Evolutionary conservation across 164 flowering plant genomes (phyloP).

Genomic region (Piper longum): DNA sequence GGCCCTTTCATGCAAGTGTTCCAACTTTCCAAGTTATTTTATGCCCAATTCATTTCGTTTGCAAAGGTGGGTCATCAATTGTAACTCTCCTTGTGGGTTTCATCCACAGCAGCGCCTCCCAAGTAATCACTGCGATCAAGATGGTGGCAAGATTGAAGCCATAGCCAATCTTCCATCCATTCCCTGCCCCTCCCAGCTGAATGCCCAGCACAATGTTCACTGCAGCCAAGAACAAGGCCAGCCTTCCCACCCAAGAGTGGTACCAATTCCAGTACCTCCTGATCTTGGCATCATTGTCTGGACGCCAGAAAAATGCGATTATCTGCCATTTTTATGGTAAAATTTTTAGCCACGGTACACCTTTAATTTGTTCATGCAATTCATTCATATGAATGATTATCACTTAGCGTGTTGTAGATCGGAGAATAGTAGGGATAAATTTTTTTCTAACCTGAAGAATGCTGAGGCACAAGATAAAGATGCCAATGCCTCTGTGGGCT

Average conservation of each 20-base stretch:
- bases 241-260: constrained; percentile 57
- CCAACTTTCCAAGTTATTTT: too few relatives aligned
- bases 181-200: constrained; percentile 32
- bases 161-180: constrained; percentile 47
- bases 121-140: constrained; percentile 29
- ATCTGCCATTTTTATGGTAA: constrained; percentile 24
- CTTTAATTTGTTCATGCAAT: neutral
- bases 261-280: constrained; percentile 76
- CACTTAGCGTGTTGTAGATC: too few relatives aligned
- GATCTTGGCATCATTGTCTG: constrained; percentile 40
- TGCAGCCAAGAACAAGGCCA: constrained; percentile 54
- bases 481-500: constrained; percentile 60
- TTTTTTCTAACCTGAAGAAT: constrained; percentile 55
- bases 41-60: constrained; percentile 17
- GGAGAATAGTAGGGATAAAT: neutral
- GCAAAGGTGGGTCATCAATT: constrained; percentile 16
- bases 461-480: constrained; percentile 42
- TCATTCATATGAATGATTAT: neutral
- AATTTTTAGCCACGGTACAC: neutral
- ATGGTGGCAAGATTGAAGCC: constrained; percentile 36
- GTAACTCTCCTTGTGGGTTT: constrained; percentile 13
- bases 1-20: too few relatives aligned
- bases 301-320: constrained; percentile 50
- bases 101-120: constrained; percentile 35
- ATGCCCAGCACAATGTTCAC: constrained; percentile 55